Evolutionary conservation across 2,329 filamentous ascomycete genomes (phyloP), one percentile per base, ranked within the genome.

Genomic region (Pseudomassariella vexata): DNA sequence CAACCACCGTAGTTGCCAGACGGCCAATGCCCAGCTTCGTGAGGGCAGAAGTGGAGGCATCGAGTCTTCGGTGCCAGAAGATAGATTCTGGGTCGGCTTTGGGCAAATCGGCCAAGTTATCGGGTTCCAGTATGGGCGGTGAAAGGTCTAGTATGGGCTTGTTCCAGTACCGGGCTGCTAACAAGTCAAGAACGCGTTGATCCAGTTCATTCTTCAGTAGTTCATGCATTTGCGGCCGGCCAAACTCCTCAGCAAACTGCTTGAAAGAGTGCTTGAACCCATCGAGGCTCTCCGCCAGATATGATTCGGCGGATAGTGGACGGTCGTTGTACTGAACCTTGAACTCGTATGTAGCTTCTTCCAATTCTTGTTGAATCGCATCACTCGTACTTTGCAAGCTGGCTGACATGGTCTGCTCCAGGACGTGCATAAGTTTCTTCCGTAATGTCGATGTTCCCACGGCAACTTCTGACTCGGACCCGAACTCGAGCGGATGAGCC

Each of bases 311-410:
- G 30, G 87, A 95, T 21, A 98, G 68, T 2, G 90, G 87, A 6
- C 92, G 80, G 55, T 98, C 92, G 51, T 98, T 98, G 63, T 98
- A 98, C 57, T 98, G 94, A 5, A 98, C 92, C 57, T 98, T 98
- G 70, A 95, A 98, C 59, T 98, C 90, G 53, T 98, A 98, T 0
- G 86, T 90, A 3, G 92, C 89, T 60, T 98, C 92, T 50, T 95
- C 90, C 0, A 98, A 76, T 57, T 98, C 92, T 55, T 95, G 87
- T 40, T 83, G 82, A 44, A 98, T 95, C 8, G 88, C 87, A 52
- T 95, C 87, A 47, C 85, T 85, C 4, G 92, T 98, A 34, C 79
- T 79, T 47, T 92, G 85, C 34, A 98, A 69, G 49, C 86, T 95
- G 20, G 85, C 79, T 18, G 90, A 90, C 94, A 98, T 98, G 4